Evolutionary conservation across 768 basidiomycete genomes (phyloP), one percentile per base, ranked within the genome.

Genomic region (Ephemerocybe angulata): DNA sequence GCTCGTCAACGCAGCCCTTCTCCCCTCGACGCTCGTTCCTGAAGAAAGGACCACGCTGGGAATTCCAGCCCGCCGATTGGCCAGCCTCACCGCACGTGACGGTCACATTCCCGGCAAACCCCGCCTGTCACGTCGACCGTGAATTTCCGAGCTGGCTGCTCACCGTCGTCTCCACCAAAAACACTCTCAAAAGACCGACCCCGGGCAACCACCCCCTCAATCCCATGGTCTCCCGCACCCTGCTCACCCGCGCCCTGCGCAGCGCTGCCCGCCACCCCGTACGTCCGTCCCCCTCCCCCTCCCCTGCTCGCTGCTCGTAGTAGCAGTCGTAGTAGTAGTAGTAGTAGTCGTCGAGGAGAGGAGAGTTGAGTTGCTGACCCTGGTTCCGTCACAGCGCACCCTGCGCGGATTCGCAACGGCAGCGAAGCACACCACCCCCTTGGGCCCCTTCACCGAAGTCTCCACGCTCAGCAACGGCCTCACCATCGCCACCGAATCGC

Each of bases 401-500:
- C 69, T 86, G 69, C 83, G 90, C 67, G 77, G 81, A 62, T 88
- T 88, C 65, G 90, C 90, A 64, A 90, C 90, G 57, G 53, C 53
- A 25, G 13, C 42, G 4, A 13, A 19, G 27, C 12, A 10, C 41
- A 81, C 83, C 56, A 82, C 79, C 62, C 84, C 82, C 70, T 73
- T 78, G 41, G 75, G 81, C 49, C 96, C 96, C 51, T 77, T 87
- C 60, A 97, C 94, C 42, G 86, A 98, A 73, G 85, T 93, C 57
- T 88, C 94, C 25, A 96, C 93, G 4, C 87, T 99, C 52, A 78
- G 91, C 13, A 98, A 97, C 76, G 97, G 97, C 57, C 78, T 99
- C 55, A 96, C 93, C 12, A 87, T 99, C 61, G 95, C 95, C 47
- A 96, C 94, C 1, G 93, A 96, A 72, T 75, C 89, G 7, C 90